Conservation (phyloP, 768 basidiomycete genomes). For the Pisolithus tinctorius region DNA sequence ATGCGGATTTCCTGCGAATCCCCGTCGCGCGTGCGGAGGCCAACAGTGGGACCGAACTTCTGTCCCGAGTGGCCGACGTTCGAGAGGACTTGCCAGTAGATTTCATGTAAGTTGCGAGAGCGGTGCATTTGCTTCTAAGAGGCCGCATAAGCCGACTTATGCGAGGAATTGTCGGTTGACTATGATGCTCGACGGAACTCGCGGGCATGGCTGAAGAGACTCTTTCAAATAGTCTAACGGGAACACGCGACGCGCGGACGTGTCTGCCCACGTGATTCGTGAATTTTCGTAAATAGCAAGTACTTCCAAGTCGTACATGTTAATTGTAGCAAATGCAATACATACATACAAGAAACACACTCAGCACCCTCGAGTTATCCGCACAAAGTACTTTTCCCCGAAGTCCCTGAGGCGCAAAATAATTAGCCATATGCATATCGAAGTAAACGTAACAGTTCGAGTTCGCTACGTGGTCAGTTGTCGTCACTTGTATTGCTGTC, state of each 20-base stretch:
- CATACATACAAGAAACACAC: too few relatives aligned
- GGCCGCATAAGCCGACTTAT: constrained; percentile 42
- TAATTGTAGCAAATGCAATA: too few relatives aligned
- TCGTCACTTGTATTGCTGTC: constrained; percentile 81
- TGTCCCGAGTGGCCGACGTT: constrained; percentile 10
- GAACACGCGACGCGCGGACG: too few relatives aligned
- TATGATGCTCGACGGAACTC: constrained; percentile 12
- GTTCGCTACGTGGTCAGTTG: constrained; percentile 13
- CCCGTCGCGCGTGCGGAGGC: constrained; percentile 33
- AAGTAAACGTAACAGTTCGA: not conserved
- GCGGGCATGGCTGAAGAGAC: constrained; percentile 4
- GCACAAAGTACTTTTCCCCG: too few relatives aligned
- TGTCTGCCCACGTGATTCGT: too few relatives aligned
- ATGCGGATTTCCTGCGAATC: constrained; percentile 26
- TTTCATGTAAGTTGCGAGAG: constrained; percentile 13
- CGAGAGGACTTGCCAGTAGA: too few relatives aligned
- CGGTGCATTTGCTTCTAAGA: constrained; percentile 40
- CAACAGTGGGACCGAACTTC: constrained; percentile 26
- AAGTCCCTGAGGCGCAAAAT: not conserved
- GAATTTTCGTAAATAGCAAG: too few relatives aligned
- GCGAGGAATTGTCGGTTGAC: constrained; percentile 32
- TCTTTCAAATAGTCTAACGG: too few relatives aligned
- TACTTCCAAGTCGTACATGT: too few relatives aligned
- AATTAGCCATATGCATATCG: not conserved
- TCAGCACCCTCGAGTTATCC: too few relatives aligned